phyloP scores from a whole-genome alignment of 805 yeast species.

The Suhomyces kilbournensis region DNA sequence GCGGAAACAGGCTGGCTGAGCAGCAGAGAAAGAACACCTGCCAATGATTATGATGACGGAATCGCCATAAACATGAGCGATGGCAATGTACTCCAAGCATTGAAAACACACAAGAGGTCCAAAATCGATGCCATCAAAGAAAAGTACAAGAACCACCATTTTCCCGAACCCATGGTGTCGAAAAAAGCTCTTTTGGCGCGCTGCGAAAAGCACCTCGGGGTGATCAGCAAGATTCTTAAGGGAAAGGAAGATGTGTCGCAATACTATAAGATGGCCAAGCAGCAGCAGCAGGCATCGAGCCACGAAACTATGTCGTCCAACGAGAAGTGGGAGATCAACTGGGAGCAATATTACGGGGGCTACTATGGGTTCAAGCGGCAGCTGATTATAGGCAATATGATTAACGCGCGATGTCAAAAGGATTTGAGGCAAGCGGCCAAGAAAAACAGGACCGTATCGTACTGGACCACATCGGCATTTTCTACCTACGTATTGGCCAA shows the following conservation, averaged over 20 bases:
- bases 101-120: constrained; percentile 12
- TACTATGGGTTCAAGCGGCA: constrained; percentile 62
- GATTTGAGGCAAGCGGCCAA: constrained; percentile 24
- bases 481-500: constrained; percentile 59
- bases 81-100: constrained; percentile 14
- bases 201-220: constrained; percentile 25
- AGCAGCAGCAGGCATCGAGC: constrained; percentile 34
- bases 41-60: constrained; percentile 3
- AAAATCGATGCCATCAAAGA: constrained; percentile 12
- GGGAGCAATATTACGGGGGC: constrained; percentile 51
- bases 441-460: constrained; percentile 46
- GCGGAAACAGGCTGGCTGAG: background rate
- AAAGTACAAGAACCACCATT: constrained; percentile 12
- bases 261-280: constrained; percentile 50
- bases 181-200: constrained; percentile 26
- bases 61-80: constrained; percentile 7
- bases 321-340: constrained; percentile 47
- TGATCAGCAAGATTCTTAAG: constrained; percentile 40
- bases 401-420: constrained; percentile 30
- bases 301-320: constrained; percentile 43
- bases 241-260: constrained; percentile 43
- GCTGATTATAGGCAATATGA: constrained; percentile 43
- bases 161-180: constrained; percentile 30
- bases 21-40: background rate
- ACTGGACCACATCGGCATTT: constrained; percentile 62